Conservation (phyloP, 1,139 yeast species). For the Wickerhamomyces sp. region DNA sequence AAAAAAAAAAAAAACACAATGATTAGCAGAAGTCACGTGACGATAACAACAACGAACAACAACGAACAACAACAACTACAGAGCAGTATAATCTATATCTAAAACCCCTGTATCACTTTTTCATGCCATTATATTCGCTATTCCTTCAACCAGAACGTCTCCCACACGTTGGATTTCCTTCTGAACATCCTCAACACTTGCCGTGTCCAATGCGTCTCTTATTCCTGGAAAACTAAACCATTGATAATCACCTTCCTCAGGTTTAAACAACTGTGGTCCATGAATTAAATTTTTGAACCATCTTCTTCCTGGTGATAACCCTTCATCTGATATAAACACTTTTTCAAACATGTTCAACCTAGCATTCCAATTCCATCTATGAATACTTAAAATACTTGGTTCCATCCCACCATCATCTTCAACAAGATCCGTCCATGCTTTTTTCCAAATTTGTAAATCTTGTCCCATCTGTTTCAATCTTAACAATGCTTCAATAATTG, state of each 20-base stretch:
- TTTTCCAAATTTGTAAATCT: constrained; percentile 41
- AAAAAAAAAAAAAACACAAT: no score
- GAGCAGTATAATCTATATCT: no score
- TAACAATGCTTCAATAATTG: constrained; percentile 25
- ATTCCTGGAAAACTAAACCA: constrained; percentile 76
- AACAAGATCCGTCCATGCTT: constrained; percentile 24
- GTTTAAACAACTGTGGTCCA: constrained; percentile 66
- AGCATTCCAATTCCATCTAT: constrained; percentile 78
- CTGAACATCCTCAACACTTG: constrained; percentile 44
- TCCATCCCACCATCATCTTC: constrained; percentile 22
- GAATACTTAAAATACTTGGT: constrained; percentile 64
- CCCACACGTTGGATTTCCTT: constrained; percentile 46
- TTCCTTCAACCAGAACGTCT: constrained; percentile 28
- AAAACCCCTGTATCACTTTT: no score
- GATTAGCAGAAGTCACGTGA: no score
- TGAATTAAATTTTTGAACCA: constrained; percentile 67
- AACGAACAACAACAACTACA: no score
- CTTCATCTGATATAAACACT: constrained; percentile 42
- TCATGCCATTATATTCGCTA: no score
- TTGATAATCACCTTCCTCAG: constrained; percentile 38
- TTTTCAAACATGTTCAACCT: constrained; percentile 55
- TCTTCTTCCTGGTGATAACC: constrained; percentile 47
- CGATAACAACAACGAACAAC: no score
- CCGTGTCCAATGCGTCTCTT: constrained; percentile 55
- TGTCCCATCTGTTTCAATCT: constrained; percentile 35